phyloP scores from a whole-genome alignment of 176 grass and related monocot species.

The Thalia dealbata region DNA sequence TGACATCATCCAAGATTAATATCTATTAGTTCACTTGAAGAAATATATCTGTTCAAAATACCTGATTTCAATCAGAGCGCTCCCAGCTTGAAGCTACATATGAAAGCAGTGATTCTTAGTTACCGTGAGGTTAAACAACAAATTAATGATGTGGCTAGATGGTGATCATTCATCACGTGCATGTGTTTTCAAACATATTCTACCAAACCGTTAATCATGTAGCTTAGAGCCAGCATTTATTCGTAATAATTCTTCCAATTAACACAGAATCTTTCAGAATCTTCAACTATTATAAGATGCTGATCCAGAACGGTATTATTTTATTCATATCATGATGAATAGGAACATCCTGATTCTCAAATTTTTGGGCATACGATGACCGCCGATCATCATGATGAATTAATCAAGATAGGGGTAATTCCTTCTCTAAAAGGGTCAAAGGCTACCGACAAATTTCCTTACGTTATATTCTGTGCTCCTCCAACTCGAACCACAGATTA shows the following conservation, averaged over 20 bases:
- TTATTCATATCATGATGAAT: neutral
- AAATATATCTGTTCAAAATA: neutral
- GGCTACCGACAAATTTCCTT: slow-evolving; percentile 40
- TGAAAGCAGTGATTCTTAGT: neutral
- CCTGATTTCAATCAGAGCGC: neutral
- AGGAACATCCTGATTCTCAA: slow-evolving; percentile 66
- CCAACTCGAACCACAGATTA: slow-evolving; percentile 71
- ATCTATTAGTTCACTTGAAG: neutral
- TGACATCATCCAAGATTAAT: neutral
- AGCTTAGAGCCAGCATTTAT: neutral
- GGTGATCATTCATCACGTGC: too few species aligned
- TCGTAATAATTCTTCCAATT: too few species aligned
- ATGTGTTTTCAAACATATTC: too few species aligned
- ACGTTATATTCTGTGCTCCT: slow-evolving; percentile 86
- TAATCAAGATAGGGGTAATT: slow-evolving; percentile 50
- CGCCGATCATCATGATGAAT: slow-evolving; percentile 66
- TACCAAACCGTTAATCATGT: too few species aligned
- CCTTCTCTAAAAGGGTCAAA: slow-evolving; percentile 45
- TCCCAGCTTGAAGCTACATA: neutral
- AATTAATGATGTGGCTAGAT: neutral
- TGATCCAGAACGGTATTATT: neutral
- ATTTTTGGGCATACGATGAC: slow-evolving; percentile 75
- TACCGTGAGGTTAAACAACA: neutral
- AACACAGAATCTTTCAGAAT: neutral
- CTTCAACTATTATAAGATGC: neutral